Evolutionary conservation across 1,139 yeast species (phyloP).

Genomic region (Taphrina sp.): DNA sequence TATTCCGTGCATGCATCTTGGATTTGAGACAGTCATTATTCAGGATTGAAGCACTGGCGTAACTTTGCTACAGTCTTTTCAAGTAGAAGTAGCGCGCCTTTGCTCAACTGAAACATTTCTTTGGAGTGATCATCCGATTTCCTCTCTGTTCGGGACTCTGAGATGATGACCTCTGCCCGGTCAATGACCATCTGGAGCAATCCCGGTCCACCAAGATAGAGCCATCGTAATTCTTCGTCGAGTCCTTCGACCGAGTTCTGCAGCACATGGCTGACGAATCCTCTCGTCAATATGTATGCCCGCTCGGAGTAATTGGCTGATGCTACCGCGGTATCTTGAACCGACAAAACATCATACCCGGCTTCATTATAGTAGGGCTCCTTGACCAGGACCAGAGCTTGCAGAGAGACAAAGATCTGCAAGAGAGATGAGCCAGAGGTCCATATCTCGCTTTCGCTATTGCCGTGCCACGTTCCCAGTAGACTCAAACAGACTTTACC

Average conservation of each 20-base stretch:
- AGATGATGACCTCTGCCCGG: constrained; percentile 1
- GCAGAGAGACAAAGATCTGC: constrained; percentile 37
- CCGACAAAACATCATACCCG: constrained; percentile 37
- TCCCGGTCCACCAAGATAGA: constrained; percentile 20
- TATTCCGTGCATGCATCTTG: no score
- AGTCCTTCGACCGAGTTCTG: constrained; percentile 34
- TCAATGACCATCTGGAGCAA: constrained; percentile 1
- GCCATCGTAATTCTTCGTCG: constrained; percentile 28
- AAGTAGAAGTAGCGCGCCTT: constrained; percentile 6
- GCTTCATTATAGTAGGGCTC: constrained; percentile 39
- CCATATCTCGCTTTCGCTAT: constrained; percentile 35
- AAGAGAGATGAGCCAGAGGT: constrained; percentile 35
- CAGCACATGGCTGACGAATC: constrained; percentile 36
- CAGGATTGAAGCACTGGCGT: no score
- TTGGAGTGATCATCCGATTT: no score
- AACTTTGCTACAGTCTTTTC: no score
- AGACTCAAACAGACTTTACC: constrained; percentile 38
- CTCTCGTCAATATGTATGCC: constrained; percentile 37
- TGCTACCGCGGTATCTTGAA: constrained; percentile 35
- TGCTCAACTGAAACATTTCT: background rate
- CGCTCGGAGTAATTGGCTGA: constrained; percentile 37
- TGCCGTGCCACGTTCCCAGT: constrained; percentile 39
- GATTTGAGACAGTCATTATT: no score
- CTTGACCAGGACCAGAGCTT: constrained; percentile 37
- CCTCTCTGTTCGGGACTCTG: background rate